Conservation (phyloP, 768 basidiomycete genomes). For the Coprinopsis cinerea region DNA sequence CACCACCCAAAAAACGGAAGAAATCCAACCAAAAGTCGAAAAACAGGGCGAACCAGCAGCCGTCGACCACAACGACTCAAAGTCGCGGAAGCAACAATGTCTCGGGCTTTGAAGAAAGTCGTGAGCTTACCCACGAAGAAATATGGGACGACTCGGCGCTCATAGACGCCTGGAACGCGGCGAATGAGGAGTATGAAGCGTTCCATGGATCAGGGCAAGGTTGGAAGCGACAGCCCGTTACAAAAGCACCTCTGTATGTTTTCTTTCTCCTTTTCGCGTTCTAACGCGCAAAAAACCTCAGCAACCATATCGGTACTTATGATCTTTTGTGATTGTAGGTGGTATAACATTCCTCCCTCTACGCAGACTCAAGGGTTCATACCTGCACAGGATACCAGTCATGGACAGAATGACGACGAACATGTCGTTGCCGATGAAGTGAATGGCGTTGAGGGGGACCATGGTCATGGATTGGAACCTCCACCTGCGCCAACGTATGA, state of each 20-base stretch:
- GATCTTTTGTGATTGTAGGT: no score
- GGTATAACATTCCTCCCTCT: conserved; percentile 64
- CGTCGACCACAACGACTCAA: background rate
- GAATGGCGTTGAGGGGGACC: conserved; percentile 37
- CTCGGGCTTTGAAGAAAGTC: conserved; percentile 47
- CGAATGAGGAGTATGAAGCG: conserved; percentile 73
- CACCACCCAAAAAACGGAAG: conserved; percentile 38
- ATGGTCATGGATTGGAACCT: background rate
- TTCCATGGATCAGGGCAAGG: conserved; percentile 62
- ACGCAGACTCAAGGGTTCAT: background rate
- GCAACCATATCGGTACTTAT: no score
- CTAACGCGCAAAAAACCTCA: no score
- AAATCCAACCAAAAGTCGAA: conserved; percentile 25
- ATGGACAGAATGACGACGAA: background rate
- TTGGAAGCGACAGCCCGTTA: conserved; percentile 67
- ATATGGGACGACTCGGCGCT: conserved; percentile 86
- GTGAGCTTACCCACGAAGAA: conserved; percentile 63
- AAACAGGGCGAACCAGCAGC: conserved; percentile 4
- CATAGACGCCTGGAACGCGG: conserved; percentile 80
- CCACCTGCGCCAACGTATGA: conserved; percentile 3
- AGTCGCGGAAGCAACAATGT: conserved; percentile 19
- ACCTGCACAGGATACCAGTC: background rate
- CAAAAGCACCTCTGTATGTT: conserved; percentile 69
- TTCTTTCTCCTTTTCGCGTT: background rate
- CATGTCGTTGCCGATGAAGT: conserved; percentile 4